Evolutionary conservation across 2,329 filamentous ascomycete species (phyloP).

Genomic region (Talaromyces sp.): DNA sequence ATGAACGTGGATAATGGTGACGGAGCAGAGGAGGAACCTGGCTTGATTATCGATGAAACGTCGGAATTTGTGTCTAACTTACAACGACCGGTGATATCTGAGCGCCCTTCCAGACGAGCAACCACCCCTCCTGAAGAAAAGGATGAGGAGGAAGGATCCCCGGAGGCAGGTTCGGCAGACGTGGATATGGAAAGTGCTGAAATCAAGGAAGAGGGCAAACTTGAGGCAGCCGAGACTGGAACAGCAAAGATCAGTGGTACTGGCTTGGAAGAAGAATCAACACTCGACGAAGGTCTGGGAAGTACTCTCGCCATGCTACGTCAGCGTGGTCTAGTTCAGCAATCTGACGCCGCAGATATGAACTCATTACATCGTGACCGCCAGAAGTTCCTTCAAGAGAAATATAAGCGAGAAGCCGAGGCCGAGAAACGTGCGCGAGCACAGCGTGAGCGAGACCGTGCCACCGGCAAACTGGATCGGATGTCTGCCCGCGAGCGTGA

Average conservation of each 20-base stretch:
- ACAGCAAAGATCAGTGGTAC: slow-evolving; percentile 58
- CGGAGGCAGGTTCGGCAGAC: slow-evolving; percentile 20
- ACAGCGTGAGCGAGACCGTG: slow-evolving; percentile 85
- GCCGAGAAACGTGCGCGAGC: slow-evolving; percentile 74
- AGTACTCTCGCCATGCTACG: slow-evolving; percentile 77
- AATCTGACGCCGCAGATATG: slow-evolving; percentile 58
- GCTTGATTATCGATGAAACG: slow-evolving; percentile 91
- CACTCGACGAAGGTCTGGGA: slow-evolving; percentile 72
- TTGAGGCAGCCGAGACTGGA: slow-evolving; percentile 48
- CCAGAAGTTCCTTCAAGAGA: slow-evolving; percentile 75
- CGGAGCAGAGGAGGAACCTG: slow-evolving; percentile 53
- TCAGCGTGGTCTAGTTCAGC: slow-evolving; percentile 76
- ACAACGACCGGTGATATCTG: slow-evolving; percentile 60
- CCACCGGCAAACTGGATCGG: slow-evolving; percentile 73
- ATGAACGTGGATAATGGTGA: slow-evolving; percentile 61
- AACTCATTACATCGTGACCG: slow-evolving; percentile 68
- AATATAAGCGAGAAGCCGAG: slow-evolving; percentile 71
- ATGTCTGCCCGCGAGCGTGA: slow-evolving; percentile 93
- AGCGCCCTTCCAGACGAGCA: slow-evolving; percentile 47
- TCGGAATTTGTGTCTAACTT: slow-evolving; percentile 90
- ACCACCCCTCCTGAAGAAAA: slow-evolving; percentile 35
- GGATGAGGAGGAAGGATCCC: slow-evolving; percentile 20
- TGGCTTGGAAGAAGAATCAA: slow-evolving; percentile 82
- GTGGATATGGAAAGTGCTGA: slow-evolving; percentile 45
- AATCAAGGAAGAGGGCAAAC: slow-evolving; percentile 47